Base-by-base conservation (phyloP, 2,329 filamentous ascomycete species). In the Harringtonia aguacate region DNA sequence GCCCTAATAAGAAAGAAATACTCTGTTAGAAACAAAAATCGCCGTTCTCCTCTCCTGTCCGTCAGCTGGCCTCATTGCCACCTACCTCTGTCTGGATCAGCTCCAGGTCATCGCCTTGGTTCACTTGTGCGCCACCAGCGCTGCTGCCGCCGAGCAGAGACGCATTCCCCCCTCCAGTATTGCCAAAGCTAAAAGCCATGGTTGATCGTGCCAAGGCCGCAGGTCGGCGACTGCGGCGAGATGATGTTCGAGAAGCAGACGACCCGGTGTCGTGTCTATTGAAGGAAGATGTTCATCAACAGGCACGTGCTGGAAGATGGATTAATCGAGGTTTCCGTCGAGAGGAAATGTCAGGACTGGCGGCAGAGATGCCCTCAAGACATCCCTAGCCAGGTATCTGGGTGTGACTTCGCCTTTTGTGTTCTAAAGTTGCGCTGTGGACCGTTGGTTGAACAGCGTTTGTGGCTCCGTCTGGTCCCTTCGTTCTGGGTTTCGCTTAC, bases 71-170 rank as follows among this genome's bases (percentile, higher is more conserved):
- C 1, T 31, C 10, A 18, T n/a, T n/a, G n/a, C n/a, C 3, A 56
- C 64, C 52, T 66, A 87, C 85, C 72, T 95, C 86, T 52, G 88
- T 90, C 60, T 82, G 77, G 53, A 95, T 84, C 52, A 88, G 81
- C 52, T 80, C 72, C 44, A 95, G 70, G 56, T 87, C 79, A 40
- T 77, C 70, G 35, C 84, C 85, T 58, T 63, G 55, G 39, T 54
- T 61, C 45, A 48, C 39, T 12, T 59, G 46, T 44, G 57, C 57
- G 44, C 62, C 68, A 48, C 61, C 60, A 47, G 61, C 65, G 42
- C 61, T 60, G 48, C 61, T 65, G 42, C 59, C 56, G 47, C 65
- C 54, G 48, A 56, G 60, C 46, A 63, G 65, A 49, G 63, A 60
- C 58, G 66, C 61, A 58, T 61, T 61, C 52, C 64, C 67, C 41